phyloP scores from a whole-genome alignment of 73 alveolate genomes.

The Symbiodinium pilosum region DNA sequence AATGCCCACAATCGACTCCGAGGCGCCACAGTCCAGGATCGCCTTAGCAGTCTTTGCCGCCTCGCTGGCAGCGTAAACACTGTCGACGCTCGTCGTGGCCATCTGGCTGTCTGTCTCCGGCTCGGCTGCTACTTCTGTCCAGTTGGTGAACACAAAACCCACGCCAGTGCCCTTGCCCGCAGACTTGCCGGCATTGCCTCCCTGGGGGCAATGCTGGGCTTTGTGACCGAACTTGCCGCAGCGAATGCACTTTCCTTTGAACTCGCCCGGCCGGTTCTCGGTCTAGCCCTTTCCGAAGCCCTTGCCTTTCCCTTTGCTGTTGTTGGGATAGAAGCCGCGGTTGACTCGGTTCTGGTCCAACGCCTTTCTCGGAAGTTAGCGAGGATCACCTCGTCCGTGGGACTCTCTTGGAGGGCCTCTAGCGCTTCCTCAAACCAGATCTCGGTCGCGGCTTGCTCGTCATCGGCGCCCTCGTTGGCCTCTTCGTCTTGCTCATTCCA shows the following conservation, averaged over 20 bases:
- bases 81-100: background rate
- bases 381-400: background rate
- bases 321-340: conserved; percentile 13
- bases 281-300: too few relatives aligned
- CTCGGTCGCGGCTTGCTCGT: background rate
- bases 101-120: too few relatives aligned
- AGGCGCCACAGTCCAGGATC: conserved; percentile 27
- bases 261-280: background rate
- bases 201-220: too few relatives aligned
- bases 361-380: background rate
- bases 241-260: too few relatives aligned
- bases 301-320: background rate
- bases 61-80: background rate
- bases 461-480: background rate
- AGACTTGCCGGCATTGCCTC: background rate
- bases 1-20: background rate
- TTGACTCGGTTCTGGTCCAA: background rate
- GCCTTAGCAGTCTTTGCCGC: background rate
- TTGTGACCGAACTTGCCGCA: too few relatives aligned
- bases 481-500: background rate
- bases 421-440: background rate
- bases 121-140: background rate
- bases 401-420: background rate
- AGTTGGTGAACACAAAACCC: background rate
- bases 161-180: background rate